Evolutionary conservation across 192 early-diverging fungal species (phyloP), one percentile per base, ranked within the genome.

Genomic region (Backusella circina): DNA sequence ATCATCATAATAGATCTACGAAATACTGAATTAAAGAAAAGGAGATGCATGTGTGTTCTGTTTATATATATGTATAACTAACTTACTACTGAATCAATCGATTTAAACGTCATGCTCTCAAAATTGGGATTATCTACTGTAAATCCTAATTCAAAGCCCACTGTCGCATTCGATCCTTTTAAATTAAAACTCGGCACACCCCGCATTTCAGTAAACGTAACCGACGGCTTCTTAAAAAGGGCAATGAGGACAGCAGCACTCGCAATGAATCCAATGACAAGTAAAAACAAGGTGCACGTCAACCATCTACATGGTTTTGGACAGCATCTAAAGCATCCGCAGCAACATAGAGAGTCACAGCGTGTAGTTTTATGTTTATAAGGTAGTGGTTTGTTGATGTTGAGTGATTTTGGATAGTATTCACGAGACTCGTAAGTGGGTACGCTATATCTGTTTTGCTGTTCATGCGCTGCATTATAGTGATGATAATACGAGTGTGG

Each of bases 1-100:
- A 79, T 73, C 47, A 33, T 77, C 85, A 77, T 86, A 88, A 70
- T 82, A 86, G 5, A 83, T 85, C 87, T 88, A 80, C 30, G 57
- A 3, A 67, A 21, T 38, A 44, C 10, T n/a, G n/a, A n/a, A n/a
- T n/a, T n/a, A n/a, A n/a, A n/a, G n/a, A n/a, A n/a, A n/a, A n/a
- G n/a, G n/a, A n/a, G n/a, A n/a, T n/a, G n/a, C n/a, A n/a, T n/a
- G n/a, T n/a, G n/a, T n/a, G n/a, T n/a, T n/a, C n/a, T n/a, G n/a
- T n/a, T n/a, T n/a, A n/a, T n/a, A n/a, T n/a, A n/a, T n/a, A n/a
- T n/a, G n/a, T n/a, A n/a, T n/a, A n/a, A n/a, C n/a, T n/a, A n/a
- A n/a, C 78, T 77, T 86, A 84, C 85, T 16, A 77, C 81, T 23
- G 85, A 83, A 33, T 67, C 50, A 57, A 86, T 83, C 1, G 79